Base-by-base conservation (phyloP, 371 early-diverging fungal species). In the Zychaea mexicana region DNA sequence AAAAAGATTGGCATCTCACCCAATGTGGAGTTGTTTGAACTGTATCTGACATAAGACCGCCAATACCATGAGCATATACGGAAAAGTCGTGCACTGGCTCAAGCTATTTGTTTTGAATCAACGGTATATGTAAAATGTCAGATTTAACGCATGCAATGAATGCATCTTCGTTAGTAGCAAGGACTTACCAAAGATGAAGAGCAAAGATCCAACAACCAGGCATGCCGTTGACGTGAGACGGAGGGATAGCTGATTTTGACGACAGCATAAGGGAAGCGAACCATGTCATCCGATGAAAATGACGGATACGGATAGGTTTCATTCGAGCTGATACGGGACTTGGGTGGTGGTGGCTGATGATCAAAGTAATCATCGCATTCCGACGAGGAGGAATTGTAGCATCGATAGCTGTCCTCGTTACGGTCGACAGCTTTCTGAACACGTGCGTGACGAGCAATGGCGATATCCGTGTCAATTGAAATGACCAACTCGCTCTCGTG, bases 211-310 rank as follows among this genome's bases (percentile, higher is more conserved):
- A 52, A 30, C n/a, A 60, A 27, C 61, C 61, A 60, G 5, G 32
- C 0, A 49, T 17, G 21, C 9, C 6, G 33, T 17, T 58, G 49
- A 22, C 13, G 49, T 24, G 49, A 49, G 5, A 9, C 7, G 1
- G 49, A 19, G 9, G 26, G 49, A 13, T 24, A 49, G 21, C 61
- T 60, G 61, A 60, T 52, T 26, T 60, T 60, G 19, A 60, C 36
- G 12, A 60, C 61, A 22, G 52, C 61, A 52, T 45, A 60, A n/a
- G 61, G 61, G 17, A 60, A 60, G 19, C 61, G 61, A 1, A 60
- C 61, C 17, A 60, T 60, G 17, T 52, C 52, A 32, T 49, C 36
- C 22, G 61, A 27, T 27, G 47, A 17, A 26, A 49, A n/a, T 6
- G 47, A 49, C 17, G 61, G 24, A 27, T 60, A 60, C 32, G 61